Evolutionary conservation across 768 basidiomycete genomes (phyloP), one percentile per base, ranked within the genome.

Genomic region (Glaciozyma martinii): DNA sequence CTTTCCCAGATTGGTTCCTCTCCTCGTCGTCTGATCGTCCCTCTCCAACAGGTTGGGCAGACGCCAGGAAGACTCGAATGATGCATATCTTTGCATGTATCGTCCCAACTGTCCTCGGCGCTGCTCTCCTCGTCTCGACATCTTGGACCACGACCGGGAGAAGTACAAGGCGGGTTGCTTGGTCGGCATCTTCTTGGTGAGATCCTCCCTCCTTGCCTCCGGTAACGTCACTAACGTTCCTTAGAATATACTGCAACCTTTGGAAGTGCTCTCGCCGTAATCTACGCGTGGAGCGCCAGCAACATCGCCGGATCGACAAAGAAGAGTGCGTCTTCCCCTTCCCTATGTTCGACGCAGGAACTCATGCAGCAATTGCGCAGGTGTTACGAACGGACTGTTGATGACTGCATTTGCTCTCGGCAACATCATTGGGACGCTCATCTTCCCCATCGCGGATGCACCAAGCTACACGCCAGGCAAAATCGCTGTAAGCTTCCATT

Each of bases 291-390:
- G 68, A 84, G 85, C 59, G 82, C 84, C 10, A 81, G 81, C 60
- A 85, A 86, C 73, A 85, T 82, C 0, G 80, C 80, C 42, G 84
- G 84, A 0, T 82, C 84, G 59, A 86, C 84, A 9, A 86, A 86
- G 78, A 86, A 86, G 77, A 44, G 52, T 18, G 56, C n/a, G 16
- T 55, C 19, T 42, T 52, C 42, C 46, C 8, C 29, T 40, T 19
- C 40, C 30, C 12, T 29, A 13, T 8, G 53, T n/a, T n/a, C 23
- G 33, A 15, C 21, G n/a, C 32, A 7, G 60, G 60, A 43, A 47
- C 47, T 32, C 43, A 49, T 54, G 44, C 58, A 44, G n/a, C 50
- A 33, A 32, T 60, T 37, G 33, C 23, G 30, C n/a, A 40, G 37
- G 7, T 6, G 37, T 40, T 13, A 40, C 37, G 12, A 40, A 40